Evolutionary conservation across 148 eudicot species (phyloP), one percentile per base, ranked within the genome.

Genomic region (Amaranthus hypochondriacus): DNA sequence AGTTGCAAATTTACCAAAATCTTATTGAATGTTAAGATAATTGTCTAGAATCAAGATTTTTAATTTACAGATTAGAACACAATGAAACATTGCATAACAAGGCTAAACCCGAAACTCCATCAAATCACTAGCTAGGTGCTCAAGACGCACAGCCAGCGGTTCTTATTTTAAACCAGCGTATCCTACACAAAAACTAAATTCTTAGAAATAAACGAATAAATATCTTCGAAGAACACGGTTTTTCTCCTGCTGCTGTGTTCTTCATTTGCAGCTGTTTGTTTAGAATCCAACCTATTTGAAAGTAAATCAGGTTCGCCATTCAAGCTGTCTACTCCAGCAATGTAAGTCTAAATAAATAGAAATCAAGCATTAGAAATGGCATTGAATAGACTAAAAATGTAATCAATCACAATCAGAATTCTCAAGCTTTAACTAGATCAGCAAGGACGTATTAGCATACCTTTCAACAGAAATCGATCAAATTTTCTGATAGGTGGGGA

Each of bases 401-500:
- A 49, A 67, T 8, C 47, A 62, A 4, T 5, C 7, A 5, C 54
- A 60, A 28, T 60, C 21, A 58, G 39, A 58, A 58, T 58, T 58
- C 39, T 28, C 43, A 59, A 7, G 63, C 7, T 2, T 7, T 11
- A 18, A 49, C 2, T 3, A 48, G 12, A 10, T n/a, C 12, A 52
- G 42, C 62, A 49, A 55, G 5, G 48, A 39, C 14, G 12, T 48
- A 49, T 39, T 50, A 68, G 54, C 78, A 66, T 57, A 79, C 74
- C 78, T 68, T 56, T 3, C 3, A 18, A 48, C 49, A 54, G 4
- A 58, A 39, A 8, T 18, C 8, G 50, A 75, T 83, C 62, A 81
- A 50, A 76, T 58, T 64, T 81, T 42, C 1, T 73, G 81, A 66
- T 86, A 90, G 56, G 90, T 88, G 50, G 98, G 98, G 57, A 95